Evolutionary conservation across 2,329 filamentous ascomycete species (phyloP), one percentile per base, ranked within the genome.

Genomic region (Alternaria ethzedia): DNA sequence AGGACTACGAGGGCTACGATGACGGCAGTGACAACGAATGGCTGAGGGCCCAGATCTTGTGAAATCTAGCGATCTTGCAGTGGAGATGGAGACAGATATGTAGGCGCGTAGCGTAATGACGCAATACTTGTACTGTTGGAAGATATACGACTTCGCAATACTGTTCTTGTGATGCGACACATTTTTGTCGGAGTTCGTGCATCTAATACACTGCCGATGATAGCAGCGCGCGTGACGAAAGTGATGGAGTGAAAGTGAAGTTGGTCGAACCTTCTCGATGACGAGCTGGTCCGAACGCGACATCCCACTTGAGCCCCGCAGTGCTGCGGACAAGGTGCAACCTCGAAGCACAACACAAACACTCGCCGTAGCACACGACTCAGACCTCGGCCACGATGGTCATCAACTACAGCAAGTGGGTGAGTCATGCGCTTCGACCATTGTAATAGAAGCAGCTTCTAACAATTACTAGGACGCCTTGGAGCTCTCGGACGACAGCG

Each of bases 401-500:
- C n/a, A 84, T 91, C 66, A 87, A 91, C 75, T 91, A 91, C 79
- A 91, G 88, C 81, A 91, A 91, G 83, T 91, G 89, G 89, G 88
- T 89, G 79, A 64, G 84, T 76, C 20, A 20, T 7, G 43, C 32
- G 30, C 21, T 6, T 12, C 23, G 2, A 32, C 12, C 28, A 32
- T 3, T 13, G 12, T 13, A 3, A 32, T 32, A 13, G 28, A 13
- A 0, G 6, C 28, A 30, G 20, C 50, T 46, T 44, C 63, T 60
- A 47, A 68, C 65, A 71, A 32, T 64, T 32, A 17, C 26, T 64
- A 92, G 90, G 92, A 98, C 79, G 90, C 91, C 63, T 88, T 99
- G 77, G 96, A 99, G 89, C 90, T 99, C 78, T 97, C 93, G 76
- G 96, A 99, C 82, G 96, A 99, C 82, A 97, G 94, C 55, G 96